Evolutionary conservation across 225 moss, liverwort and hornwort species (phyloP).

Genomic region (Pleurozium schreberi): DNA sequence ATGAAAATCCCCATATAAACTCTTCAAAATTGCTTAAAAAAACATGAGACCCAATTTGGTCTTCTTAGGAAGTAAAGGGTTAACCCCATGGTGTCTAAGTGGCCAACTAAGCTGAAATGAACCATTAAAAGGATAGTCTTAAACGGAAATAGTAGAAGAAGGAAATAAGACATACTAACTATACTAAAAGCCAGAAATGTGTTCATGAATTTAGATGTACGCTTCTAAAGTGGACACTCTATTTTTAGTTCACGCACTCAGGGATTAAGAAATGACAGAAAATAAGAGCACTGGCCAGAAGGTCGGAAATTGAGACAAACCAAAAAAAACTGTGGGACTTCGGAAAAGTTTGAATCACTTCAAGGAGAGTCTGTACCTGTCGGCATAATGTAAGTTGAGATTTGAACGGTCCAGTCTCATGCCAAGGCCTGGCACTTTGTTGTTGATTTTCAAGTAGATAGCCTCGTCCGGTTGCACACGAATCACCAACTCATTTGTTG

Average conservation of each 20-base stretch:
- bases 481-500: conserved; percentile 89
- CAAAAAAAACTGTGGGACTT: neutral
- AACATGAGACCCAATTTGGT: too few species aligned
- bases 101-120: neutral
- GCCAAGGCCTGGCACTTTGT: conserved; percentile 84
- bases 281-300: neutral
- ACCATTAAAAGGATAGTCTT: neutral
- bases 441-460: conserved; percentile 88
- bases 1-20: too few species aligned
- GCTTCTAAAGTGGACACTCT: neutral
- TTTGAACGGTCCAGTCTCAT: conserved; percentile 88
- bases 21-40: too few species aligned
- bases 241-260: neutral
- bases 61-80: too few species aligned
- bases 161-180: neutral
- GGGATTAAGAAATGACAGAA: neutral
- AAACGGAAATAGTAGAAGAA: neutral
- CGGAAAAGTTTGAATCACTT: neutral
- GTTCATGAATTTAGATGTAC: neutral
- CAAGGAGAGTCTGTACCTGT: conserved; percentile 20
- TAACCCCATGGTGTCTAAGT: neutral
- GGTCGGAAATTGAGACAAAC: neutral
- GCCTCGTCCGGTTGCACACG: conserved; percentile 91
- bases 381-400: conserved; percentile 76
- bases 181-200: neutral